Evolutionary conservation across 2,329 filamentous ascomycete species (phyloP), one percentile per base, ranked within the genome.

Genomic region (Teratosphaeria viscida): DNA sequence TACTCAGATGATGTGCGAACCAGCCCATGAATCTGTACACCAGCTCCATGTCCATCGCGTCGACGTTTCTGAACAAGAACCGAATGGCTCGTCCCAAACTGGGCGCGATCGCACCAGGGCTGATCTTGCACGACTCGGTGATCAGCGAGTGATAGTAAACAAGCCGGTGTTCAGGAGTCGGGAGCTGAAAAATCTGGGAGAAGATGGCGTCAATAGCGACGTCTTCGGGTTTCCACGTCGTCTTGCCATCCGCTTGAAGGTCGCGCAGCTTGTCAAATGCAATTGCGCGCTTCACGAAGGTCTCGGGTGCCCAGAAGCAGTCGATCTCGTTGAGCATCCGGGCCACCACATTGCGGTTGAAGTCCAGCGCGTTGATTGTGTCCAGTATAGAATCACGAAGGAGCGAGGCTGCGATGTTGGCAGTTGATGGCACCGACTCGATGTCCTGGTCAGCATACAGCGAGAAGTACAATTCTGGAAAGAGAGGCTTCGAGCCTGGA

Each of bases 141-240:
- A 99, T 84, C 2, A 97, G 85, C 0, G 92, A 88, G 74, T 99
- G 94, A 73, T 96, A 99, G 75, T 96, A 99, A 10, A 99, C 90
- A 1, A 96, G 81, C 75, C 96, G 96, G 76, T 96, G 91, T 74
- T 96, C 90, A 0, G 94, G 85, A 3, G 80, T 81, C 3, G 94
- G 94, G 43, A 99, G 82, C 73, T 90, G 88, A 71, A 96, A 89
- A 52, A 99, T 81, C 74, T 97, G 92, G 1, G 92, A 95, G 74
- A 99, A 99, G 60, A 97, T 90, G 5, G 92, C 91, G 73, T 99
- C 94, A n/a, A 99, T 90, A 2, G 89, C 89, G 60, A 97, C 88
- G 75, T 99, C 94, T 76, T 99, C 94, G 0, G 94, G 91, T 75
- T 99, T 99, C 92, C 94, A 99, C 0, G 90, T 92, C 14, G 88